Evolutionary conservation across 352 stramenopile genomes (phyloP).

Genomic region (Thraustochytrium striatum): DNA sequence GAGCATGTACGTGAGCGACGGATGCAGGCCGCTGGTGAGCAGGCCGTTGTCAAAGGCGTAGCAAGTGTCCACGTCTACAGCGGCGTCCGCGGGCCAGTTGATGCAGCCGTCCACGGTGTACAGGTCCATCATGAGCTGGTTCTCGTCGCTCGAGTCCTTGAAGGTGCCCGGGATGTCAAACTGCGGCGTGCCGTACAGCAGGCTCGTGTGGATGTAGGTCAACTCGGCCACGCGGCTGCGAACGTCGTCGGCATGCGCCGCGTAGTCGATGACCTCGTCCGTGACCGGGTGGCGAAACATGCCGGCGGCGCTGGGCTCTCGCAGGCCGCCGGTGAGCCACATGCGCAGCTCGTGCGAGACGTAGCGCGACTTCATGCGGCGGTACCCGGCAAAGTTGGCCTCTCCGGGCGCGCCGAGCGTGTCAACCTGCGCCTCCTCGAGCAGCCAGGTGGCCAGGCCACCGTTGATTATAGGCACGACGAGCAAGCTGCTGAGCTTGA

Average conservation of each 20-base stretch:
- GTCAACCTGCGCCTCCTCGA: background rate
- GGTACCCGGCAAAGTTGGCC: background rate
- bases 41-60: constrained; percentile 17
- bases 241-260: background rate
- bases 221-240: background rate
- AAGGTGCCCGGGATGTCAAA: background rate
- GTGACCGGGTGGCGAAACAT: background rate
- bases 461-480: constrained; percentile 3
- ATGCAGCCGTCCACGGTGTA: constrained; percentile 29
- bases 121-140: background rate
- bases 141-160: background rate
- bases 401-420: background rate
- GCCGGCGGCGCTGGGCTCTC: too few species aligned
- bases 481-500: background rate
- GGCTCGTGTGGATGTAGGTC: background rate
- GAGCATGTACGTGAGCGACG: background rate
- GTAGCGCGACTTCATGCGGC: background rate
- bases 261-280: background rate
- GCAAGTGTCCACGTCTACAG: background rate
- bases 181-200: background rate
- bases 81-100: background rate
- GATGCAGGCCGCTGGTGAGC: constrained; percentile 12
- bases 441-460: background rate
- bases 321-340: background rate
- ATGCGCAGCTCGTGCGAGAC: background rate